phyloP scores from a whole-genome alignment of 148 eudicot genomes.

The Rhododendron henanense region DNA sequence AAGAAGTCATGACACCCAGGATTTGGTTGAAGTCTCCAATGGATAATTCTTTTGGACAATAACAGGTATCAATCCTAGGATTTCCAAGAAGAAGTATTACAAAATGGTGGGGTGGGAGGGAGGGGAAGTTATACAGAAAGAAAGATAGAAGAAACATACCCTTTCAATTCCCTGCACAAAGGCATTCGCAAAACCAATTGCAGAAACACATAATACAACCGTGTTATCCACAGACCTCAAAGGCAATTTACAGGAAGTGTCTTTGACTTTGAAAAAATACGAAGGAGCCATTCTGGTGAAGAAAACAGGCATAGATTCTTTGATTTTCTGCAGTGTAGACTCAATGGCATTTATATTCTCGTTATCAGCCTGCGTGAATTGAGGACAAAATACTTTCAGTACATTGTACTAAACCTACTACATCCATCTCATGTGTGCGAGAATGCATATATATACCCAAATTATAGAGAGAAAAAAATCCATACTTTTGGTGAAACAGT shows the following conservation, averaged over 20 bases:
- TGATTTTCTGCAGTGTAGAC: constrained; percentile 37
- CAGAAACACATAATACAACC: constrained; percentile 73
- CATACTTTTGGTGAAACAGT: neutral
- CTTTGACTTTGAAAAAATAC: constrained; percentile 50
- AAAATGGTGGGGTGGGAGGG: neutral
- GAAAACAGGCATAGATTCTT: constrained; percentile 53
- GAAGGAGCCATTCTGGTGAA: constrained; percentile 67
- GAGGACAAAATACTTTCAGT: constrained; percentile 3
- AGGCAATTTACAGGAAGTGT: constrained; percentile 34
- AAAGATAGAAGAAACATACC: constrained; percentile 36
- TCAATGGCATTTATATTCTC: constrained; percentile 31
- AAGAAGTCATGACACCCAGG: neutral
- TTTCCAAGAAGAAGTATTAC: neutral
- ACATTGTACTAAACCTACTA: neutral
- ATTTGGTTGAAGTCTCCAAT: neutral
- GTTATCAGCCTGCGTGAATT: constrained; percentile 48
- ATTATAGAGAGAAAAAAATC: neutral
- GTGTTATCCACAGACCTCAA: constrained; percentile 34
- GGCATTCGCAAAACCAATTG: constrained; percentile 72
- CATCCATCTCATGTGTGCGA: neutral
- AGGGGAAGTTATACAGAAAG: neutral
- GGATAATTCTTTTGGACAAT: neutral
- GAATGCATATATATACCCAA: neutral
- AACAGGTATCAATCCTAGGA: neutral
- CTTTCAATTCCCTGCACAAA: constrained; percentile 60